phyloP scores from a whole-genome alignment of 495 filamentous ascomycete species.

The Oidiodendron maius region DNA sequence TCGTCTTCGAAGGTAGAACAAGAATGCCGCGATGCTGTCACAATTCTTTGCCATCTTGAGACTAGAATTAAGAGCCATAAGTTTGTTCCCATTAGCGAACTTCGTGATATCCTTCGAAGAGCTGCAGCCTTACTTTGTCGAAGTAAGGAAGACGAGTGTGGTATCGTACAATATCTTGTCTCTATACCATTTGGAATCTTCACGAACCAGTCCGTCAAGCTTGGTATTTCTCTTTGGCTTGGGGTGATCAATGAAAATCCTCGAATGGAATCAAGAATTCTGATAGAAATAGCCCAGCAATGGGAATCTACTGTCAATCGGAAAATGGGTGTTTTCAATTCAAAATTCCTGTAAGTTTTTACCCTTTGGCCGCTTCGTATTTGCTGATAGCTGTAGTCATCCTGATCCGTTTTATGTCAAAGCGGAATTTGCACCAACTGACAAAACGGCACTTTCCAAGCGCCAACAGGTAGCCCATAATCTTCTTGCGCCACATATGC shows the following conservation, averaged over 20 bases:
- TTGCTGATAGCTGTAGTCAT: conserved; percentile 44
- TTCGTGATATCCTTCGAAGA: conserved; percentile 72
- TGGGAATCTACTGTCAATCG: conserved; percentile 80
- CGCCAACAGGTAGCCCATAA: conserved; percentile 73
- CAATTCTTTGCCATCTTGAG: conserved; percentile 61
- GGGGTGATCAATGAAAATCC: conserved; percentile 97
- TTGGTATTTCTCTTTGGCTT: conserved; percentile 92
- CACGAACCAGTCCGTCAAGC: conserved; percentile 89
- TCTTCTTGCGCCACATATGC: conserved; percentile 76
- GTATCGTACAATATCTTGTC: conserved; percentile 79
- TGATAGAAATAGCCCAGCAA: conserved; percentile 75
- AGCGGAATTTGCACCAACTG: conserved; percentile 88
- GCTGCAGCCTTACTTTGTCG: conserved; percentile 83
- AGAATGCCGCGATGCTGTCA: conserved; percentile 49
- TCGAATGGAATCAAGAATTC: conserved; percentile 70
- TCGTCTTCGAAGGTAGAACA: conserved; percentile 29
- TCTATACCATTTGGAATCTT: conserved; percentile 87
- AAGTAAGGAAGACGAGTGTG: conserved; percentile 61
- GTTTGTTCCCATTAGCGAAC: conserved; percentile 62
- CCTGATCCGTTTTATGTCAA: conserved; percentile 84
- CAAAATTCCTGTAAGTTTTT: conserved; percentile 45
- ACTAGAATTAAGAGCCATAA: conserved; percentile 57
- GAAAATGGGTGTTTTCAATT: conserved; percentile 74
- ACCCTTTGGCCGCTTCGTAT: not conserved
- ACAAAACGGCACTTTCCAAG: conserved; percentile 67